phyloP scores from a whole-genome alignment of 2,329 filamentous ascomycete species.

The Nigrospora oryzae region DNA sequence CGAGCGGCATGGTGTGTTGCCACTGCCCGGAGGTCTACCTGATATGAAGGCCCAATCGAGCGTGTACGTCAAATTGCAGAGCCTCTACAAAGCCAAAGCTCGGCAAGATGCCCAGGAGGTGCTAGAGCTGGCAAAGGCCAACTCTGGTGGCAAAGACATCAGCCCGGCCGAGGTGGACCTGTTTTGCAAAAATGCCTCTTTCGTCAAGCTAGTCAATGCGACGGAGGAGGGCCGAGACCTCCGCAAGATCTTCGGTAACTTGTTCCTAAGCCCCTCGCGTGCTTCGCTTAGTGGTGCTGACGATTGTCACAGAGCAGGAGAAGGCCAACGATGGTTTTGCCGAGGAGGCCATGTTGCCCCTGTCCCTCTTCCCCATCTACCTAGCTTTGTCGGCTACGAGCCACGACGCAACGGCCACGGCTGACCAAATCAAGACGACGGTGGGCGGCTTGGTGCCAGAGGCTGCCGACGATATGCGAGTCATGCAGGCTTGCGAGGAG shows the following conservation, averaged over 20 bases:
- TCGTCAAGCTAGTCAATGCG: slow-evolving; percentile 76
- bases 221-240: slow-evolving; percentile 34
- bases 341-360: slow-evolving; percentile 35
- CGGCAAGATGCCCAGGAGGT: slow-evolving; percentile 72
- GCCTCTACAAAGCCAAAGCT: slow-evolving; percentile 86
- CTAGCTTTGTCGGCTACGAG: slow-evolving; percentile 52
- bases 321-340: slow-evolving; percentile 45
- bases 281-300: slow-evolving; percentile 12
- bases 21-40: slow-evolving; percentile 77
- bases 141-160: slow-evolving; percentile 42
- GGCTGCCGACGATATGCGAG: slow-evolving; percentile 39
- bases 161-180: slow-evolving; percentile 70
- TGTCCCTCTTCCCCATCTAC: slow-evolving; percentile 61
- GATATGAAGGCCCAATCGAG: slow-evolving; percentile 96
- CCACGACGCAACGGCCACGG: slow-evolving; percentile 31
- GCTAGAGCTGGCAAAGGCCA: slow-evolving; percentile 49
- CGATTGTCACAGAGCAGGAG: slow-evolving; percentile 37
- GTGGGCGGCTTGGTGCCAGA: slow-evolving; percentile 34
- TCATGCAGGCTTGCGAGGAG: slow-evolving; percentile 52
- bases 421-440: slow-evolving; percentile 44
- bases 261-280: slow-evolving; percentile 3
- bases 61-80: slow-evolving; percentile 85
- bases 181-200: slow-evolving; percentile 92
- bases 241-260: slow-evolving; percentile 46
- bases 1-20: slow-evolving; percentile 61